Conservation (phyloP, 805 yeast genomes). For the Nakazawaea ishiwadae region DNA sequence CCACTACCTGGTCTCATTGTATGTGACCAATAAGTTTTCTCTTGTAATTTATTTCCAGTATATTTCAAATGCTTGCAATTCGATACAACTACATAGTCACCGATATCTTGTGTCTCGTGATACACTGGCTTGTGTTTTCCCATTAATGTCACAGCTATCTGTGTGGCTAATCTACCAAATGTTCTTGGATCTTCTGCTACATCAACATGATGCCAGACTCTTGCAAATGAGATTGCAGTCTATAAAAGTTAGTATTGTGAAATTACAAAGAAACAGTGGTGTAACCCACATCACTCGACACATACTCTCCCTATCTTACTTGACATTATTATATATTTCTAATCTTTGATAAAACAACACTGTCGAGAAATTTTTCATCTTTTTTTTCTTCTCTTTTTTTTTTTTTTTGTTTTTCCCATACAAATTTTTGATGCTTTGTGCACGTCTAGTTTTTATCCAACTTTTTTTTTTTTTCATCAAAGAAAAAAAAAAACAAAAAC, state of each 20-base stretch:
- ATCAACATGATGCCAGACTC: constrained; percentile 96
- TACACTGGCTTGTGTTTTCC: constrained; percentile 97
- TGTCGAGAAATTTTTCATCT: neutral
- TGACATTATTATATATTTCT: constrained; percentile 29
- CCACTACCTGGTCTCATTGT: constrained; percentile 87
- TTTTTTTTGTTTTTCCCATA: too few relatives aligned
- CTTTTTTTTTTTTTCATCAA: too few relatives aligned
- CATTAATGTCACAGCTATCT: constrained; percentile 80
- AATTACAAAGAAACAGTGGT: too few relatives aligned
- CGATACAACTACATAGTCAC: constrained; percentile 96
- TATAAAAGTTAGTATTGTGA: constrained; percentile 21
- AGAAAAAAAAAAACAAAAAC: constrained; percentile 4
- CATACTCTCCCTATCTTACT: constrained; percentile 39
- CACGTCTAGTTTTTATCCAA: too few relatives aligned
- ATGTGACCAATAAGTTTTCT: constrained; percentile 86
- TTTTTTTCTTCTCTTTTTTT: too few relatives aligned
- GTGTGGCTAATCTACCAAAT: constrained; percentile 86
- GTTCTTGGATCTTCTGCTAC: constrained; percentile 80
- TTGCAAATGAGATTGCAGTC: constrained; percentile 72
- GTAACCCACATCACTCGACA: too few relatives aligned
- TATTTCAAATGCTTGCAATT: constrained; percentile 78
- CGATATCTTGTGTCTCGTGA: constrained; percentile 77
- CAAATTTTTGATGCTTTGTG: too few relatives aligned
- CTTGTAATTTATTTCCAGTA: constrained; percentile 80
- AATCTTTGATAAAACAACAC: neutral